Conservation (phyloP, 345 rosid species). For the Sonneratia caseolaris region DNA sequence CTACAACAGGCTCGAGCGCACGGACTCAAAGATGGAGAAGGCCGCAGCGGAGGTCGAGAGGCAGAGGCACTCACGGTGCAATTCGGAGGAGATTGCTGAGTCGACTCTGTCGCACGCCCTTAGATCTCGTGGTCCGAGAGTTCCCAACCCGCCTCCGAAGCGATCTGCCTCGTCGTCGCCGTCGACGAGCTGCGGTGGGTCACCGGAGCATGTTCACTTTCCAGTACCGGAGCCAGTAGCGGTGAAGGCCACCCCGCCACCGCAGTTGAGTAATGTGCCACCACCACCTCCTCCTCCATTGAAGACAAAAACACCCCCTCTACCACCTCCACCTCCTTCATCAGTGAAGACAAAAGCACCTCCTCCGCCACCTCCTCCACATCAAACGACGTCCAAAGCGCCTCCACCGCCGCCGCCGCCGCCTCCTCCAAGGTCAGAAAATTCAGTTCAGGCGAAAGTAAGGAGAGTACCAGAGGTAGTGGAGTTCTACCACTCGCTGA, state of each 20-base stretch:
- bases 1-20: constrained; percentile 15
- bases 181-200: constrained; percentile 7
- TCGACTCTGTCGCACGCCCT: constrained; percentile 35
- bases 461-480: constrained; percentile 89
- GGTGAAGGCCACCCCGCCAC: constrained; percentile 6
- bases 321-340: constrained; percentile 12
- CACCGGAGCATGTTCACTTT: background rate
- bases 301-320: background rate
- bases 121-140: constrained; percentile 69
- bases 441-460: constrained; percentile 49
- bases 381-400: constrained; percentile 14
- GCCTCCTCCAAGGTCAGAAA: constrained; percentile 43
- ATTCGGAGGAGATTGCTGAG: constrained; percentile 66
- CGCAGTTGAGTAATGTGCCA: constrained; percentile 15
- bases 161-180: constrained; percentile 26
- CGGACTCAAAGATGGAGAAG: constrained; percentile 33
- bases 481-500: constrained; percentile 93
- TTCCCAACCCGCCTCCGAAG: constrained; percentile 90
- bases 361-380: constrained; percentile 88
- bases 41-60: constrained; percentile 22
- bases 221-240: constrained; percentile 21
- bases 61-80: constrained; percentile 41
- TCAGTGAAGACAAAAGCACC: constrained; percentile 22
- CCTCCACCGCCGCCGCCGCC: constrained; percentile 68
- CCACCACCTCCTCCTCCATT: constrained; percentile 6